Percentiles rank a stretch among this genome's conserved stretches.
phyloP scores from a whole-genome alignment of 345 rosid species.

The Lenwebbia sp. region DNA sequence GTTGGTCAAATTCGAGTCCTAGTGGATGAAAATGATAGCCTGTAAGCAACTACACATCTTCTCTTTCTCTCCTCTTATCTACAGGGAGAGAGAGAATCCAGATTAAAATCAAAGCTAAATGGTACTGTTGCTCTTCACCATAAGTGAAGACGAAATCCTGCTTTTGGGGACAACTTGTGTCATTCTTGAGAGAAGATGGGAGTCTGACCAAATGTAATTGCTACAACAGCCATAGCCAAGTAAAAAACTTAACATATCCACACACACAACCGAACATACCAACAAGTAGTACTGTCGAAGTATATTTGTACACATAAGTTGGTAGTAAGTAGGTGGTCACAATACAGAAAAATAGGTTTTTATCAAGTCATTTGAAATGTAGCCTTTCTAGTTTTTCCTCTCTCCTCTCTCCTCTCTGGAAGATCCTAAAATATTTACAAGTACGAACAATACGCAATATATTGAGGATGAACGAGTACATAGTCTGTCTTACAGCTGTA shows the following conservation, averaged over 20 bases:
- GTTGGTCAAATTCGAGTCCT: neutral
- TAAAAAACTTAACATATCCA: neutral
- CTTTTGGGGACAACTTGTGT: neutral
- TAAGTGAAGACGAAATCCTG: neutral
- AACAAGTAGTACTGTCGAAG: neutral
- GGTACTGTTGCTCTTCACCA: neutral
- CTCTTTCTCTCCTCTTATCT: neutral
- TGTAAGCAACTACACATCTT: neutral
- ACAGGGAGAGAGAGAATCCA: neutral
- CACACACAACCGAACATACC: neutral
- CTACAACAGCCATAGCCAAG: neutral
- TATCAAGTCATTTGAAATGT: neutral
- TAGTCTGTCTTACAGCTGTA: neutral
- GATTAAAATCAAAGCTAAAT: neutral
- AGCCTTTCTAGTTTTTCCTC: neutral
- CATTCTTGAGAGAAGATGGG: neutral
- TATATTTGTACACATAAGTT: neutral
- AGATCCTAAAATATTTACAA: neutral
- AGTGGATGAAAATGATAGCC: neutral
- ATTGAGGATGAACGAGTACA: neutral
- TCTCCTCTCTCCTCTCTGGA: neutral
- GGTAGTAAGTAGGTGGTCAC: neutral
- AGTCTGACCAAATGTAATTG: neutral
- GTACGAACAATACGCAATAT: neutral
- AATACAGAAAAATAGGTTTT: neutral